Base-by-base conservation (phyloP, 148 eudicot species). In the Drosera capensis region DNA sequence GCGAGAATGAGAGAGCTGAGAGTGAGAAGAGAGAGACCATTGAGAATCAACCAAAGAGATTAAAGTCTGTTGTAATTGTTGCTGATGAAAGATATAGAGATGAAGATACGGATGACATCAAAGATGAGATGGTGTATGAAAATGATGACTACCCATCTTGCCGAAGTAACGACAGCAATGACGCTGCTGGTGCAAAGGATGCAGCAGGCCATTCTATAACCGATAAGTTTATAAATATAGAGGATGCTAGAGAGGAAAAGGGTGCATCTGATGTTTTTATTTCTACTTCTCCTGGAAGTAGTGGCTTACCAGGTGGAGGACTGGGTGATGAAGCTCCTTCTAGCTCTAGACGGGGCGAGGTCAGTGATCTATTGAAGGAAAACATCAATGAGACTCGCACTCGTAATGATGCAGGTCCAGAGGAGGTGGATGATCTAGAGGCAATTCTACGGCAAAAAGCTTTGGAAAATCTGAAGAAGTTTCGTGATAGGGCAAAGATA, bases 391-490 rank as follows among this genome's bases (percentile, higher is more conserved):
- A 50, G 20, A 48, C 14, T 46, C 58, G 68, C 7, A 59, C 49
- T 48, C 25, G 55, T 11, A 19, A 24, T 48, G 59, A 57, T 24
- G 56, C 49, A 36, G n/a, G n/a, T n/a, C 55, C 72, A 8, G n/a
- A n/a, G n/a, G 66, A 36, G 16, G 49, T 8, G 34, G 68, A 39
- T 37, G 78, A 82, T 71, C 59, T 82, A 50, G 96, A 83, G 58
- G 59, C 73, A 4, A 46, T 67, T 7, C 58, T 83, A 69, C 70
- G 94, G 59, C 72, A 74, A 34, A 80, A 73, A 63, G 97, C 97
- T 25, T 64, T 88, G 75, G 94, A 83, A 56, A 88, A 88, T 70
- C 62, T 88, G 40, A 70, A 48, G 62, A 83, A 71, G 54, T 77
- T 66, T 45, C 73, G 65, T 36, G 75, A 70, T 9, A 68, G 51